Evolutionary conservation across 1,284 basidiomycete genomes (phyloP).

Genomic region (Sanguinoderma infundibulare): DNA sequence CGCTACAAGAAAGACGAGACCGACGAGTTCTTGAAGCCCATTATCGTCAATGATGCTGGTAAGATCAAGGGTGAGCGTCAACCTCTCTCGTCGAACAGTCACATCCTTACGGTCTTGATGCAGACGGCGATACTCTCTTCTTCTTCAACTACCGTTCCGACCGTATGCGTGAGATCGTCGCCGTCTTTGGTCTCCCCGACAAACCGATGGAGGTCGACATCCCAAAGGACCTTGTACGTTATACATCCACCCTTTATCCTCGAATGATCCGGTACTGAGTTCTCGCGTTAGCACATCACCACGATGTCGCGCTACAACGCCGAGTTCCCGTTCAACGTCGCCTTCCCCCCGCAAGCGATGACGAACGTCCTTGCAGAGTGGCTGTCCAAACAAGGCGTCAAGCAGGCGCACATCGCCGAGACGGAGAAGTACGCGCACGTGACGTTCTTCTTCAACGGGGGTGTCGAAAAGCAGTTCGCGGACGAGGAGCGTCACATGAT

Average conservation of each 20-base stretch:
- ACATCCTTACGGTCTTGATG: background rate
- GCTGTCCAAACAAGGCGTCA: slow-evolving; percentile 77
- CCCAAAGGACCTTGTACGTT: slow-evolving; percentile 79
- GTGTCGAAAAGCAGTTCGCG: slow-evolving; percentile 88
- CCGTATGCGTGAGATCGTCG: slow-evolving; percentile 86
- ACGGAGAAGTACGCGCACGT: slow-evolving; percentile 96
- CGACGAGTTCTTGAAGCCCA: slow-evolving; percentile 93
- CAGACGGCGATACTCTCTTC: slow-evolving; percentile 81
- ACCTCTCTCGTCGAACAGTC: background rate
- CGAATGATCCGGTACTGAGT: slow-evolving; percentile 3
- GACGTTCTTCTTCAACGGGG: slow-evolving; percentile 97
- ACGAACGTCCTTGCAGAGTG: slow-evolving; percentile 91
- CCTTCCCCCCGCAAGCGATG: slow-evolving; percentile 91
- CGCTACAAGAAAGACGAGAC: slow-evolving; percentile 83
- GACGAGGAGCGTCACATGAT: slow-evolving; percentile 88
- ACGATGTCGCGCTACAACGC: slow-evolving; percentile 94
- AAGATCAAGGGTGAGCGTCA: slow-evolving; percentile 71
- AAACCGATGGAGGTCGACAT: slow-evolving; percentile 83
- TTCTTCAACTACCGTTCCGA: slow-evolving; percentile 97
- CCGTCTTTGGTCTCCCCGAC: slow-evolving; percentile 80
- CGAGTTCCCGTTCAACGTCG: slow-evolving; percentile 85
- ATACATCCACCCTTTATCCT: background rate
- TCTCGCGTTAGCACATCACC: slow-evolving; percentile 66
- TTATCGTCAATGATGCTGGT: slow-evolving; percentile 82
- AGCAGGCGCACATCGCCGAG: slow-evolving; percentile 89